Evolutionary conservation across 2,329 filamentous ascomycete species (phyloP), one percentile per base, ranked within the genome.

Genomic region (Coniochaeta sp.): DNA sequence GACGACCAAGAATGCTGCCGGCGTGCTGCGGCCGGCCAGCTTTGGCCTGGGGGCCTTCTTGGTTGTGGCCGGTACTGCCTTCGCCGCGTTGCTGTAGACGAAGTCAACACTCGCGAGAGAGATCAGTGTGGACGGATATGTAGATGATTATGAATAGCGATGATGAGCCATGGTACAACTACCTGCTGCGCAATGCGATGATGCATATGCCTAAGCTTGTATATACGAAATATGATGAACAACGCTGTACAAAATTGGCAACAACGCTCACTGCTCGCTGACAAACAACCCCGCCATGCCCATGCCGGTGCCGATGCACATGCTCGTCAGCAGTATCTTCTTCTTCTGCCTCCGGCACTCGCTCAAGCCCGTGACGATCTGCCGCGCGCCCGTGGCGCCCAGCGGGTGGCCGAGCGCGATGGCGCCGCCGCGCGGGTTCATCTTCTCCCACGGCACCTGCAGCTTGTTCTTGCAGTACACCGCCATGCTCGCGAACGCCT

Each of bases 401-500:
- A 93, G 80, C 4, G 90, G 90, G 73, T 95, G 90, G 58, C 90
- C 90, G 0, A 95, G 81, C 3, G 90, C 90, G 70, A 95, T 93
- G 65, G 90, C 90, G 64, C 90, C 90, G 66, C 90, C 90, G 62
- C 89, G 81, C 28, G 88, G 83, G 77, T 95, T 95, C 82, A 95
- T 84, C 84, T 92, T 93, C 68, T 81, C 74, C 74, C 82, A 84
- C 71, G 90, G 87, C 57, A 93, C 78, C 65, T 84, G 84, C 57
- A 95, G 81, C 65, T 79, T 85, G 69, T 91, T 82, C 59, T 89
- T 78, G 77, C 92, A 96, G 83, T 97, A 98, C 32, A 97, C 93
- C 1, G 91, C 93, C 95, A 98, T 98, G 58, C 90, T 95, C 24
- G 93, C 93, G 70, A 99, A 99, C 1, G 95, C 95, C 82, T 99